Conservation (phyloP, 2,329 filamentous ascomycete genomes). For the Microdochium paspali region DNA sequence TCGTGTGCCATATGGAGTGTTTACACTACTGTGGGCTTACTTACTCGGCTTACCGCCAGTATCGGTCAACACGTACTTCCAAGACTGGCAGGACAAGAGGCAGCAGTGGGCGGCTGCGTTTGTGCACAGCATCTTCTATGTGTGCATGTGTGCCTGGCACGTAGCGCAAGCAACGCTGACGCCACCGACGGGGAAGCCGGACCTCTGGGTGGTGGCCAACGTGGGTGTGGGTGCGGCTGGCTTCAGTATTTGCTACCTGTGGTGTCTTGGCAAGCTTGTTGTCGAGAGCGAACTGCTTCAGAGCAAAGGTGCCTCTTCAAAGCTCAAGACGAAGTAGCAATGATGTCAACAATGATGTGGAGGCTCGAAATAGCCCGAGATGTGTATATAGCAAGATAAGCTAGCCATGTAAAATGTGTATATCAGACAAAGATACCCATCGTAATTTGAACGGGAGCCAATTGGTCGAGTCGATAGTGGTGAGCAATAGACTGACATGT, state of each 20-base stretch:
- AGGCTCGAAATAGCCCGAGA: not conserved
- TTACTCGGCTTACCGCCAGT: conserved; percentile 79
- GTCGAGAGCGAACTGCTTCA: conserved; percentile 46
- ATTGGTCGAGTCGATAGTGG: no score
- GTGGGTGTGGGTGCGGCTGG: conserved; percentile 77
- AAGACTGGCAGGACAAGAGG: conserved; percentile 32
- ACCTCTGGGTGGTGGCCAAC: conserved; percentile 90
- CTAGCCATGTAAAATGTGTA: not conserved
- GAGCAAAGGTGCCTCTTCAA: conserved; percentile 16
- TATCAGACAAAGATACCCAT: no score
- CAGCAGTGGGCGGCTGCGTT: conserved; percentile 52
- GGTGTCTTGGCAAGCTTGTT: conserved; percentile 69
- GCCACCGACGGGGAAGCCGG: conserved; percentile 71
- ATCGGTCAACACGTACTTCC: conserved; percentile 59
- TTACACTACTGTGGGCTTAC: conserved; percentile 85
- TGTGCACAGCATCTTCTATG: conserved; percentile 68
- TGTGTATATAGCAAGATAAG: not conserved
- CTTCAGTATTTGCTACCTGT: conserved; percentile 81
- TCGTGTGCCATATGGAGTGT: conserved; percentile 71
- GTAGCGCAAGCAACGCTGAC: conserved; percentile 56
- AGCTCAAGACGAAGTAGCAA: conserved; percentile 28
- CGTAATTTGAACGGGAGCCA: no score
- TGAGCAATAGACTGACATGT: no score
- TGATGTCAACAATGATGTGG: not conserved
- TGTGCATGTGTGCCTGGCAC: conserved; percentile 75